These are phyloP conservation scores for Phytophthora megakarya DNA, from an alignment of 352 stramenopile genomes.

Conservation along the genomic window DNA sequence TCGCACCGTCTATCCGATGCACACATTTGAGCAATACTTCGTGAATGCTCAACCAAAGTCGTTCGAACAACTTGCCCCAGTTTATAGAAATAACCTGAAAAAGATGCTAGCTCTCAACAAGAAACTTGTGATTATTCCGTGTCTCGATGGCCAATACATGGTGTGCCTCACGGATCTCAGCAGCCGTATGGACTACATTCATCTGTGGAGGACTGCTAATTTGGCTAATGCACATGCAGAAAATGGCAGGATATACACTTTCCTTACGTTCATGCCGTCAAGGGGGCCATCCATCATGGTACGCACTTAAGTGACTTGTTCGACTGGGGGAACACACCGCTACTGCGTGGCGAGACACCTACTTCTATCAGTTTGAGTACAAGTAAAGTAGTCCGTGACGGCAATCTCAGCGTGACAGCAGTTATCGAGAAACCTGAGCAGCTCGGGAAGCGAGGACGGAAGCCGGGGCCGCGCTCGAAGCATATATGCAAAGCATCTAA, in stretches of 20 bases:
- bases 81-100: not conserved
- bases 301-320: slow-evolving; percentile 13
- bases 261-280: slow-evolving; percentile 10
- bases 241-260: slow-evolving; percentile 12
- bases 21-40: slow-evolving; percentile 10
- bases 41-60: no score
- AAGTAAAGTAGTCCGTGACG: not conserved
- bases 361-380: not conserved
- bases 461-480: not conserved
- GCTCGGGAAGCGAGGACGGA: not conserved
- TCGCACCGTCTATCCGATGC: not conserved
- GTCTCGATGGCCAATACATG: not conserved
- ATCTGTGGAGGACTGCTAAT: slow-evolving; percentile 10
- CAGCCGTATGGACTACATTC: not conserved
- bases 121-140: not conserved
- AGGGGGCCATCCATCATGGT: slow-evolving; percentile 10
- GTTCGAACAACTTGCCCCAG: not conserved
- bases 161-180: slow-evolving; percentile 8
- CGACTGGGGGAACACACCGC: not conserved
- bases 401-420: not conserved
- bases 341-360: not conserved
- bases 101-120: not conserved
- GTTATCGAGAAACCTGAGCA: not conserved
- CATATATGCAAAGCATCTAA: not conserved
- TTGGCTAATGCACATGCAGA: slow-evolving; percentile 8